These are phyloP conservation scores for Punica granatum DNA, from an alignment of 345 rosid species.

Conservation along the genomic window DNA sequence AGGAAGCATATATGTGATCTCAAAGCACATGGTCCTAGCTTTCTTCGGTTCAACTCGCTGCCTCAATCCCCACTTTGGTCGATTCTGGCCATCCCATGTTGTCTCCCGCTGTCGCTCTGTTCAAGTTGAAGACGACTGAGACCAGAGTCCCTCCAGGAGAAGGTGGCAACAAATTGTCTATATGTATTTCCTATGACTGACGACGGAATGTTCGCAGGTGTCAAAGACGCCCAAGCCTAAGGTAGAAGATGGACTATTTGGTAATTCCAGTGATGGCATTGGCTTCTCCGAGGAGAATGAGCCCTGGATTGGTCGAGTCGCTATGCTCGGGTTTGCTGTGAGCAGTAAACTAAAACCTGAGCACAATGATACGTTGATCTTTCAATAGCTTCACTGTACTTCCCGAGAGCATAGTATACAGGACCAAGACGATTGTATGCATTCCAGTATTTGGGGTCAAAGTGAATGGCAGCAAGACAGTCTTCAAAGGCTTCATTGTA, in stretches of 20 bases:
- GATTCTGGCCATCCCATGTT: constrained; percentile 8
- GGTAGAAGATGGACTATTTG: not conserved
- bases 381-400: no score
- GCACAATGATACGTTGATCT: no score
- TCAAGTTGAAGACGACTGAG: constrained; percentile 77
- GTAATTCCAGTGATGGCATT: not conserved
- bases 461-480: constrained; percentile 69
- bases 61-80: constrained; percentile 14
- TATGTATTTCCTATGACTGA: not conserved
- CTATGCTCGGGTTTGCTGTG: constrained; percentile 3
- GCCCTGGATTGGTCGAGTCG: not conserved
- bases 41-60: constrained; percentile 29
- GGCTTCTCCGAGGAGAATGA: constrained; percentile 4
- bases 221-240: constrained; percentile 1
- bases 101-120: constrained; percentile 53
- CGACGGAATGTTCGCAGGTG: not conserved
- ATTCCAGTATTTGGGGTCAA: constrained; percentile 77
- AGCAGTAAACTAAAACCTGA: not conserved
- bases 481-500: constrained; percentile 62
- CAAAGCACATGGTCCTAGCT: no score
- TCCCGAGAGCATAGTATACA: constrained; percentile 53
- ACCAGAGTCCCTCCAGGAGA: constrained; percentile 75
- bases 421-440: constrained; percentile 89
- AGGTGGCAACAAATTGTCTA: constrained; percentile 23
- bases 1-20: no score